Evolutionary conservation across 805 yeast genomes (phyloP).

Genomic region (Zygosaccharomyces pseudorouxii): DNA sequence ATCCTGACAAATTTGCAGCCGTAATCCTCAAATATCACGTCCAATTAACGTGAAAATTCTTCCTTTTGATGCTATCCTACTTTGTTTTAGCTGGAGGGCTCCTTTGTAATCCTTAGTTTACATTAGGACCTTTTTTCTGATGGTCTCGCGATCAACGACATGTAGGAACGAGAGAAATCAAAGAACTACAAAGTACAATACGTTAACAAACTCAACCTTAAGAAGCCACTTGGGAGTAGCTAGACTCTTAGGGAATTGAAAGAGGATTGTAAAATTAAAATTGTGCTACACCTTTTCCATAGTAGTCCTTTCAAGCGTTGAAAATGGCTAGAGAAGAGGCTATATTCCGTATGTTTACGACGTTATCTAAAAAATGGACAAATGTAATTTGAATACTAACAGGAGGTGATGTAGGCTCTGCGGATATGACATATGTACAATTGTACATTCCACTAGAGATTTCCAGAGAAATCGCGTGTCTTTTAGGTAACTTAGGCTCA

Average conservation of each 20-base stretch:
- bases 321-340: conserved; percentile 37
- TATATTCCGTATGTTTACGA: conserved; percentile 36
- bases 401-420: conserved; percentile 51
- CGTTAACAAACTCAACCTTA: not conserved
- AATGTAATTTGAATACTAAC: conserved; percentile 4
- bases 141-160: conserved; percentile 3
- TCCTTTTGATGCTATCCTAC: not conserved
- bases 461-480: conserved; percentile 74
- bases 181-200: not conserved
- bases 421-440: conserved; percentile 94
- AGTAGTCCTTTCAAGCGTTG: not conserved
- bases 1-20: not conserved
- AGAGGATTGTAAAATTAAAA: not conserved
- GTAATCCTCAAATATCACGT: not conserved
- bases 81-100: not conserved
- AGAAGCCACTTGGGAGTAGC: not conserved
- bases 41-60: not conserved
- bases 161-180: not conserved
- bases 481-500: conserved; percentile 79
- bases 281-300: not conserved
- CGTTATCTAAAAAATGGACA: too few species aligned
- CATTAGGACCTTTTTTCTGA: not conserved
- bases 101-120: not conserved
- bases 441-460: conserved; percentile 81
- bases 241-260: not conserved